These are phyloP conservation scores for Musa beccarii DNA, from an alignment of 176 grass and related monocot species.

Conservation along the genomic window DNA sequence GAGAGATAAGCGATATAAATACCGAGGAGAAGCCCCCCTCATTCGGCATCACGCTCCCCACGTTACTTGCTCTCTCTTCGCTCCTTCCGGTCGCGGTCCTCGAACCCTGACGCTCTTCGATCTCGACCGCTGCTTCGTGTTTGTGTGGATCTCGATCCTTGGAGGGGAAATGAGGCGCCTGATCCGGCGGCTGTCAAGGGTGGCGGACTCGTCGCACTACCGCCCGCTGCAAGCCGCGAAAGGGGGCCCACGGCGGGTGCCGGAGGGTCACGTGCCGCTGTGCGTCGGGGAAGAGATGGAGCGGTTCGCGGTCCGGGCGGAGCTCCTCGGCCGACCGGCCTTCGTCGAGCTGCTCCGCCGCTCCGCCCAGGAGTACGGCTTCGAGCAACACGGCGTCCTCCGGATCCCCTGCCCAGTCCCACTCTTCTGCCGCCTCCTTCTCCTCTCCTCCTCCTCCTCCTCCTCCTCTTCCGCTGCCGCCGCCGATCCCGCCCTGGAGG, in stretches of 20 bases:
- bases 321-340: conserved; percentile 12
- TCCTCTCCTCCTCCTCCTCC: conserved; percentile 1
- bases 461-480: neutral
- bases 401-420: conserved; percentile 12
- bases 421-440: conserved; percentile 13
- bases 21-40: neutral
- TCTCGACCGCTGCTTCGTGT: neutral
- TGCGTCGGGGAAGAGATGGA: conserved; percentile 25
- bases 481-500: conserved; percentile 7
- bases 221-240: neutral
- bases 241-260: neutral
- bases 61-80: neutral
- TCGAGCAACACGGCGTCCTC: conserved; percentile 18
- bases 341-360: conserved; percentile 15
- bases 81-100: neutral
- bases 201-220: conserved; percentile 19
- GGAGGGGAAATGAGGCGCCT: conserved; percentile 8
- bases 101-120: neutral
- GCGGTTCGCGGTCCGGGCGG: conserved; percentile 20
- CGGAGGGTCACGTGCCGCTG: conserved; percentile 16
- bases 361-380: conserved; percentile 25
- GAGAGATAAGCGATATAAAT: neutral
- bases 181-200: conserved; percentile 11
- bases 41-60: neutral
- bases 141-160: neutral